phyloP scores from a whole-genome alignment of 2,329 filamentous ascomycete genomes.

The Mycosphaerella sp. region DNA sequence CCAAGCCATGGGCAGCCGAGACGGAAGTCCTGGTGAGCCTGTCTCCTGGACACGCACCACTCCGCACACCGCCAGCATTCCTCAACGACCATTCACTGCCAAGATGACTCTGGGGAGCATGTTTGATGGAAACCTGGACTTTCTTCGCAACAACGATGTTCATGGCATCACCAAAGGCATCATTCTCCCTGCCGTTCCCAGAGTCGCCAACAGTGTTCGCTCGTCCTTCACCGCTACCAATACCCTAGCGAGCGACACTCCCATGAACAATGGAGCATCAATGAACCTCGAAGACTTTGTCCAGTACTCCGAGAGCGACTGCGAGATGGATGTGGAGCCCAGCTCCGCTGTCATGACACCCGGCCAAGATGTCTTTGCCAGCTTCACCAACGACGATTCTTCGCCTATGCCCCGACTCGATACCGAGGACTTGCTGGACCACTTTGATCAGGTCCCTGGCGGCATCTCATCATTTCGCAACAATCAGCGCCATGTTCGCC shows the following conservation, averaged over 20 bases:
- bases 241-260: slow-evolving; percentile 13
- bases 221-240: slow-evolving; percentile 50
- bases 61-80: slow-evolving; percentile 18
- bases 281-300: slow-evolving; percentile 28
- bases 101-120: slow-evolving; percentile 30
- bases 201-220: slow-evolving; percentile 27
- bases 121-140: slow-evolving; percentile 44
- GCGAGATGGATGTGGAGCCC: slow-evolving; percentile 38
- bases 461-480: slow-evolving; percentile 72
- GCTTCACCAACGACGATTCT: slow-evolving; percentile 2
- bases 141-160: slow-evolving; percentile 64
- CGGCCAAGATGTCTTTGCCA: slow-evolving; percentile 37
- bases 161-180: slow-evolving; percentile 42
- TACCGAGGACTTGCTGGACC: slow-evolving; percentile 41
- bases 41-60: slow-evolving; percentile 21
- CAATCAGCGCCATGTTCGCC: slow-evolving; percentile 48
- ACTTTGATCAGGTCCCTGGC: slow-evolving; percentile 55
- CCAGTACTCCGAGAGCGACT: slow-evolving; percentile 23
- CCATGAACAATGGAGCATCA: slow-evolving; percentile 14
- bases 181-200: slow-evolving; percentile 35
- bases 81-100: slow-evolving; percentile 30
- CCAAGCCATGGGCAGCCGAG: slow-evolving; percentile 24
- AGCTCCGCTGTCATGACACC: slow-evolving; percentile 41
- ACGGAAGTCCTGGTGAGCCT: slow-evolving; percentile 29
- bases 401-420: slow-evolving; percentile 4